Percentiles rank a stretch among this genome's conserved stretches.
Evolutionary conservation across 192 early-diverging fungal species (phyloP).

Genomic region (Jimgerdemannia flammicorona): DNA sequence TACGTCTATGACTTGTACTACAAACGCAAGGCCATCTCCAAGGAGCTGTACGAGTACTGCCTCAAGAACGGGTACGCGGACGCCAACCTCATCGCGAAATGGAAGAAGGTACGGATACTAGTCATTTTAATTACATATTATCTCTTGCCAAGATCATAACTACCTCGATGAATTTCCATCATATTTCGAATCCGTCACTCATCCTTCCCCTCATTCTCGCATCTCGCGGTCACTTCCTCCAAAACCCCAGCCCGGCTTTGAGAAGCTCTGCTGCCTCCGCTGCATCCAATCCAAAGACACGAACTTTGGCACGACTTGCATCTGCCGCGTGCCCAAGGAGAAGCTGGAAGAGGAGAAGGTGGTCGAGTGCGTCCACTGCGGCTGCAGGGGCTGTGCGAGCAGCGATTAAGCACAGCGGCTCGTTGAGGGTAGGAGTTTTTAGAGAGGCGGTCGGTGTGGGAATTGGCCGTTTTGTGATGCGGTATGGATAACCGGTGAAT

Average conservation of each 20-base stretch:
- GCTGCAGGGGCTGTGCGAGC: conserved; percentile 78
- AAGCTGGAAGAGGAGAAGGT: conserved; percentile 88
- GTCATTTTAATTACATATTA: no score
- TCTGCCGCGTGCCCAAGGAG: conserved; percentile 92
- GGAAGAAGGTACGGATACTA: conserved; percentile 75
- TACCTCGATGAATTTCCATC: no score
- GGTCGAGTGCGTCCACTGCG: conserved; percentile 94
- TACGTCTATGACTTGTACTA: conserved; percentile 97
- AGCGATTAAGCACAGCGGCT: conserved; percentile 28
- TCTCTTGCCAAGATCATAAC: no score
- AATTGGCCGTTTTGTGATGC: no score
- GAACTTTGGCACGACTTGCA: conserved; percentile 95
- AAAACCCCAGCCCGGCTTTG: conserved; percentile 75
- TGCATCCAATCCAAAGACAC: conserved; percentile 98
- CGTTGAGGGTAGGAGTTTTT: no score
- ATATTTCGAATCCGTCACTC: no score
- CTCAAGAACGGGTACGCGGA: conserved; percentile 92
- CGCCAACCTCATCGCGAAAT: conserved; percentile 93
- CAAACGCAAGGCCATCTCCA: conserved; percentile 91
- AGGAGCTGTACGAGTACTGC: conserved; percentile 90
- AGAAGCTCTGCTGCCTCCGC: conserved; percentile 94
- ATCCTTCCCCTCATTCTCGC: no score
- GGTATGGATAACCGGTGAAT: no score
- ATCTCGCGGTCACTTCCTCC: no score
- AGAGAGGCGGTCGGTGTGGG: no score